Evolutionary conservation across 768 basidiomycete species (phyloP), one percentile per base, ranked within the genome.

Genomic region (Phanerodontia chrysosporium): DNA sequence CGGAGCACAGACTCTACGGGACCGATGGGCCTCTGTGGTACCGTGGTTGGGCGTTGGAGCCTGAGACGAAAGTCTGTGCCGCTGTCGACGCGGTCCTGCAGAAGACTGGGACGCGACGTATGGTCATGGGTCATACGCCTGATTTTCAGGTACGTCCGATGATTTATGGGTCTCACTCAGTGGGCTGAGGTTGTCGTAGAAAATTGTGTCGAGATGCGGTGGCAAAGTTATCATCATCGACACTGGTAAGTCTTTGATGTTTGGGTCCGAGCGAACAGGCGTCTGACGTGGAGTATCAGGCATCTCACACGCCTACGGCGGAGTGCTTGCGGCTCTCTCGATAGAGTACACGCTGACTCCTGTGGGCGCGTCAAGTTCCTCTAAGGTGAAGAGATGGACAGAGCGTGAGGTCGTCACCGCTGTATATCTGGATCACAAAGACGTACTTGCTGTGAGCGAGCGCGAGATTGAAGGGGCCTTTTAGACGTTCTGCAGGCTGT

Each of bases 121-220:
- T 95, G 85, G 83, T 99, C 46, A 95, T 97, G 93, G 96, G 96
- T 0, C 97, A 98, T 71, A 98, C 97, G 0, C 96, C 97, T 1
- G 81, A 95, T 70, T 93, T 97, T 65, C 78, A 79, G 60, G 88
- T 85, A 62, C 27, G 78, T 69, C 4, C 30, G 52, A 27, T 51
- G 39, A 24, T 18, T 35, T 30, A 27, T 22, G 21, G 21, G 28
- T 8, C 7, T 27, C 3, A 21, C 21, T n/a, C 42, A 8, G 16
- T 25, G 25, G 44, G 45, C 32, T 28, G 32, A 18, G 24, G n/a
- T 42, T 18, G 6, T 35, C 39, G 12, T 27, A 92, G 81, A 83
- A 83, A 63, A 95, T 98, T 49, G 85, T 90, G 3, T 83, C 90
- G 5, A 78, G 95, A 58, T 99, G 97, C 69, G 79, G 84, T 39